Evolutionary conservation across 169 alveolate genomes (phyloP).

Genomic region (Amoebophrya sp.): DNA sequence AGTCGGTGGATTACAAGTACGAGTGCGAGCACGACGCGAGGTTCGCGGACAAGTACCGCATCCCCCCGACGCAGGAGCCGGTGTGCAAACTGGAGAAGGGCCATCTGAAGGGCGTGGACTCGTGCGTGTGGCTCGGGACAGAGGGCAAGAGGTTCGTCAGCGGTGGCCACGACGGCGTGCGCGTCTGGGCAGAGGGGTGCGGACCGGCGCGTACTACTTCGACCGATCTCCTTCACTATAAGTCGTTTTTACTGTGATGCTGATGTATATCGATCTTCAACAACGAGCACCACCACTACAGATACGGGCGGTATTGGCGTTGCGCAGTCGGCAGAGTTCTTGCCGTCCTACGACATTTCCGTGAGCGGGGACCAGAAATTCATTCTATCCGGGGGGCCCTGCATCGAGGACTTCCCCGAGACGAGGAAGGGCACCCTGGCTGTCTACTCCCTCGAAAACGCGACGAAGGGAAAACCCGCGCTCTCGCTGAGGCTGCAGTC

Average conservation of each 20-base stretch:
- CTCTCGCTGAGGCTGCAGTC: too few relatives aligned
- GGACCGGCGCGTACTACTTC: background rate
- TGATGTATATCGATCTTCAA: background rate
- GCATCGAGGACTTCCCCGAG: background rate
- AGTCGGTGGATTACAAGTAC: background rate
- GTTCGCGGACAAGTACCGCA: background rate
- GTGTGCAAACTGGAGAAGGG: background rate
- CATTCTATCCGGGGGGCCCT: background rate
- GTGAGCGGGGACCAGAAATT: background rate
- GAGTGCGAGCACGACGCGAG: background rate
- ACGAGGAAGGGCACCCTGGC: background rate
- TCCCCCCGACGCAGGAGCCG: background rate
- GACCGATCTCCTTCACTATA: background rate
- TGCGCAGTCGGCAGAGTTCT: background rate
- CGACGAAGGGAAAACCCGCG: too few relatives aligned
- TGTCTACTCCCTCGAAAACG: background rate
- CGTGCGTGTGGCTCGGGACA: background rate
- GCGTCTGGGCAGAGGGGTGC: background rate
- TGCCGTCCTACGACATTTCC: background rate
- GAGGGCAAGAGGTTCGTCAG: too few relatives aligned
- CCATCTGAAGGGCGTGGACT: background rate
- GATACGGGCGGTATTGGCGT: background rate
- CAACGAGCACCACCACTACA: background rate
- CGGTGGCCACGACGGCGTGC: too few relatives aligned
- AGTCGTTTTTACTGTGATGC: background rate